Base-by-base conservation (phyloP, 352 stramenopile species). In the Globisporangium camurandrum region DNA sequence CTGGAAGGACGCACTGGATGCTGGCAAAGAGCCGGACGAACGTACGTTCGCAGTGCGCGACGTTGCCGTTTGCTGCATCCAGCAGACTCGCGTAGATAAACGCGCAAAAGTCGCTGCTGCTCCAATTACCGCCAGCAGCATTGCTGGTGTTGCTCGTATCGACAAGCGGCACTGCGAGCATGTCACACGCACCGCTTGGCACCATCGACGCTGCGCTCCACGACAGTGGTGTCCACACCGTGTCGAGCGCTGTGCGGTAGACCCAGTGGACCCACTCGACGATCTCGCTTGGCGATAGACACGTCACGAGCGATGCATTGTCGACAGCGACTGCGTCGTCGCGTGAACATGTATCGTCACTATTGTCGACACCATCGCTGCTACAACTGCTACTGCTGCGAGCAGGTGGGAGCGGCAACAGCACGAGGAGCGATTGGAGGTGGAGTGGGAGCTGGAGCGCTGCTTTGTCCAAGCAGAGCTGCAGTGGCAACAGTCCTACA, bases 1-100 rank as follows among this genome's bases (percentile, higher is more conserved):
- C 50, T 11, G n/a, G 16, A 9, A 55, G 33, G 6, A 50, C 39
- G n/a, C 73, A 53, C 54, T 79, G 68, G 23, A 75, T 54, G 46
- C 65, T 75, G 17, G 68, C 53, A 22, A 75, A 60, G 30, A 79
- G 65, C 0, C 56, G 56, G 31, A 73, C 51, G 19, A 73, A 75
- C 49, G 66, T 53, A 9, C 51, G 45, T 48, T 79, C 68, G 23
- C 56, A 59, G 1, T 16, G 9, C 17, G 39, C 20, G 39, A 73
- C 30, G 33, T 72, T 43, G 10, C 57, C 56, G 23, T 49, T 38
- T 6, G 54, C 56, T 7, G 53, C 46, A 4, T 70, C 63, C 9
- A 79, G 17, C 34, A 73, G 63, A 2, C 39, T n/a, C 4, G 46
- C 56, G 27, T 73, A 64, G 31, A 74, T 46, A 23, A 69, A 70